Conservation (phyloP, 176 grass and related monocot species). For the Aechmea fasciata region DNA sequence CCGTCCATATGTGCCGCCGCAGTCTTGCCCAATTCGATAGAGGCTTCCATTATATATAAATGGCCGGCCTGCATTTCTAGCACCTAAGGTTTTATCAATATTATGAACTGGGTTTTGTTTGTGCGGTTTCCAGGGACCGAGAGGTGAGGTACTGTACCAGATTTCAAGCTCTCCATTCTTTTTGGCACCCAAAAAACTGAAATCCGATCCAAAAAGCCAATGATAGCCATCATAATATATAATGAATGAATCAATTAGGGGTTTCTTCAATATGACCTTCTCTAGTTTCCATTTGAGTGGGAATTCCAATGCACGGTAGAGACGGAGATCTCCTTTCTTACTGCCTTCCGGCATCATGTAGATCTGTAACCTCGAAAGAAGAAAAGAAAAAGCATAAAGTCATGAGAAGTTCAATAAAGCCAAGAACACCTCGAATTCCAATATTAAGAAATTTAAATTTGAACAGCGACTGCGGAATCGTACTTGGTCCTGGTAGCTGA, state of each 20-base stretch:
- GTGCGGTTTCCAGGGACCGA: constrained; percentile 68
- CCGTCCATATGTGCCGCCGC: constrained; percentile 29
- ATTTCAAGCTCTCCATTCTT: constrained; percentile 56
- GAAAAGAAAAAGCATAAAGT: neutral
- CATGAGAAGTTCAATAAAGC: neutral
- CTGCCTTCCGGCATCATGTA: constrained; percentile 97
- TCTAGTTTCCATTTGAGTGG: constrained; percentile 65
- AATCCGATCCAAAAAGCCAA: constrained; percentile 84
- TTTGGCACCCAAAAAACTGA: constrained; percentile 43
- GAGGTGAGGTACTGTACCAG: constrained; percentile 61
- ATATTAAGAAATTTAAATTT: neutral
- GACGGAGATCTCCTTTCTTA: constrained; percentile 53
- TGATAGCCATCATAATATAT: constrained; percentile 41
- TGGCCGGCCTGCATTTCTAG: constrained; percentile 76
- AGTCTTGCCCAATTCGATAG: constrained; percentile 56
- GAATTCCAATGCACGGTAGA: constrained; percentile 65
- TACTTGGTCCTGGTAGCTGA: constrained; percentile 53
- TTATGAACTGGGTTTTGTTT: constrained; percentile 43
- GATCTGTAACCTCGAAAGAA: constrained; percentile 26
- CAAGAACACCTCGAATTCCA: neutral
- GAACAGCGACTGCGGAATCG: neutral
- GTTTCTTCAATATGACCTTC: constrained; percentile 64
- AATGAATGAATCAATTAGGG: constrained; percentile 76
- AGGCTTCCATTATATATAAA: constrained; percentile 62
- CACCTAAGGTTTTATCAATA: constrained; percentile 29